phyloP scores from a whole-genome alignment of 2,329 filamentous ascomycete genomes.

The Coleophoma crateriformis region DNA sequence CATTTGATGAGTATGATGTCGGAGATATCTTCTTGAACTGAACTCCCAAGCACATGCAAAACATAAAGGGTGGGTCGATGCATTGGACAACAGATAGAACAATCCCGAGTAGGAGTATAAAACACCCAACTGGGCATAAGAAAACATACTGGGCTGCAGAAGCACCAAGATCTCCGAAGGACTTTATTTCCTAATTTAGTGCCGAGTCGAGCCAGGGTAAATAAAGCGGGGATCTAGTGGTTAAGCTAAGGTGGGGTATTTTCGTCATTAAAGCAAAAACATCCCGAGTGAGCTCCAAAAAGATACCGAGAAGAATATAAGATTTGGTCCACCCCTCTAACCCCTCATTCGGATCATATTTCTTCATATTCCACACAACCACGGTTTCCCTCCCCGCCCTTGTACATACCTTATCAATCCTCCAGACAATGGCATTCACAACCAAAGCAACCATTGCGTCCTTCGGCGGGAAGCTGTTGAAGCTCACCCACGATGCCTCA shows the following conservation, averaged over 20 bases:
- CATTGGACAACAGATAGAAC: not conserved
- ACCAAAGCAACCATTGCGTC: slow-evolving; percentile 84
- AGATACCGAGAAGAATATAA: not conserved
- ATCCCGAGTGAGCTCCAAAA: not conserved
- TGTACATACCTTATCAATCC: not conserved
- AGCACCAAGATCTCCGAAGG: not conserved
- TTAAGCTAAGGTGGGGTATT: not conserved
- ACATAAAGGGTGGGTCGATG: too few relatives aligned
- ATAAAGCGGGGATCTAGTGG: not conserved
- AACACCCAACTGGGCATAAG: not conserved
- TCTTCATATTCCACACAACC: not conserved
- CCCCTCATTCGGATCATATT: too few relatives aligned
- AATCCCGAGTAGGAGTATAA: not conserved
- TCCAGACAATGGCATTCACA: slow-evolving; percentile 68
- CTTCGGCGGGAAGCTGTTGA: slow-evolving; percentile 92
- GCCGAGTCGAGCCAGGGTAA: not conserved
- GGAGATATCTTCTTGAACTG: too few relatives aligned
- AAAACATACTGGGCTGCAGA: too few relatives aligned
- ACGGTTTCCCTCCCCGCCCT: not conserved
- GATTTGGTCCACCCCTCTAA: not conserved
- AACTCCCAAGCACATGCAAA: too few relatives aligned
- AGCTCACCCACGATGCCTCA: slow-evolving; percentile 80
- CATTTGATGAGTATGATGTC: not conserved
- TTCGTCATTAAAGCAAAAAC: not conserved
- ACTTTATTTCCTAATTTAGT: not conserved